Evolutionary conservation across 768 basidiomycete species (phyloP), one percentile per base, ranked within the genome.

Genomic region (Pholiota conissans): DNA sequence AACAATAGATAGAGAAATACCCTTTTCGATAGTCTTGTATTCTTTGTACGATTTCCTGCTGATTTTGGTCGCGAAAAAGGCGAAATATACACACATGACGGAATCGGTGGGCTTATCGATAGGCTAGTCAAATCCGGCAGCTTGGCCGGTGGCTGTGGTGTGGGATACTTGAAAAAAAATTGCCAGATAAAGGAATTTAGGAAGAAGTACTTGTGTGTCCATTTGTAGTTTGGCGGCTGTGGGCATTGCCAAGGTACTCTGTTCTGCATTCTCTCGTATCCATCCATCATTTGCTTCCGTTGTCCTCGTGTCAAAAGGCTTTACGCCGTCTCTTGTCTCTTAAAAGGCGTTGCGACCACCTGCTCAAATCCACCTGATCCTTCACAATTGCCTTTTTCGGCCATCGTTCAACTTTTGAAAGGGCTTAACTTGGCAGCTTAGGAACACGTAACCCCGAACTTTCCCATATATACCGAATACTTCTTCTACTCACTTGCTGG

Each of bases 151-250:
- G 40, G 22, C 11, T 45, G 40, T 22, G 24, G 34, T 24, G 50
- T 51, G 50, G 10, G 50, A 22, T 6, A 2, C 24, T 37, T 37
- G 14, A n/a, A 30, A 35, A 46, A 60, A 59, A 67, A 56, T 61
- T 65, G 46, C 66, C 57, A 49, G 49, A 65, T 60, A 46, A 52
- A 57, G 66, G 46, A 65, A 61, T 56, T 63, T 50, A 40, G 32
- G 40, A 29, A 48, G 49, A 49, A 49, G 28, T 34, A 30, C 32
- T 49, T 34, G 51, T 52, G 51, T 35, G 51, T 52, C 53, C 50
- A 35, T 51, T 51, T 51, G 50, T 37, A 34, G 50, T 5, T 20
- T 20, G 18, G 22, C 11, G 30, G 49, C 35, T 52, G 57, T 32
- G 18, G 35, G 29, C 42, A 55, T 30, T 42, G 39, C 28, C 53